Percentiles rank a stretch among this genome's conserved stretches.
These are phyloP conservation scores for Malassezia slooffiae DNA, from an alignment of 1,284 basidiomycete species.

Conservation along the genomic window DNA sequence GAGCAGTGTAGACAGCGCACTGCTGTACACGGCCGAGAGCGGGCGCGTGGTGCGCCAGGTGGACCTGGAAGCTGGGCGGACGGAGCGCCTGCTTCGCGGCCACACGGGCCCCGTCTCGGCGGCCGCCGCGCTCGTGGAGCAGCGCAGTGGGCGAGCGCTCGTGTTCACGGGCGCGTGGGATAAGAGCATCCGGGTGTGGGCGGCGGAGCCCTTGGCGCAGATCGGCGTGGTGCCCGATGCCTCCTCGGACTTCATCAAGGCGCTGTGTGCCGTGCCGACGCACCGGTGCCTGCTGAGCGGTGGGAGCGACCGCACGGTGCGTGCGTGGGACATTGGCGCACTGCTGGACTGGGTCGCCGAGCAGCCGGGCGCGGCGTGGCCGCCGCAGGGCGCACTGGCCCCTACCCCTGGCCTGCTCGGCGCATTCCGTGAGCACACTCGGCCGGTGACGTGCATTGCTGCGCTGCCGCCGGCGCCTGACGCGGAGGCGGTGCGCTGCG, in stretches of 20 bases:
- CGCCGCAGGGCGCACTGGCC: not conserved
- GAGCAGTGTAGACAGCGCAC: not conserved
- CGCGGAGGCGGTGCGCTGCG: too few species aligned
- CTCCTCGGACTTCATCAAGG: slow-evolving; percentile 20
- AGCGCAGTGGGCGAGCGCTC: slow-evolving; percentile 1
- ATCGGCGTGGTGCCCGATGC: slow-evolving; percentile 7
- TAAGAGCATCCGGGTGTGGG: slow-evolving; percentile 13
- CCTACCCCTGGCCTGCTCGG: not conserved
- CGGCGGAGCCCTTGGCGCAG: not conserved
- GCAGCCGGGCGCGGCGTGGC: not conserved
- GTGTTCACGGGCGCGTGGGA: slow-evolving; percentile 18
- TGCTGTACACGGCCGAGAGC: slow-evolving; percentile 14
- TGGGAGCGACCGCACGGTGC: slow-evolving; percentile 15
- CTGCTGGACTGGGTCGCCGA: not conserved
- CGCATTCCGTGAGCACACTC: slow-evolving; percentile 4
- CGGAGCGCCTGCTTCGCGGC: slow-evolving; percentile 6
- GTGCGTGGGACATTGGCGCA: slow-evolving; percentile 13
- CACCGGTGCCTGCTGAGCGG: slow-evolving; percentile 13
- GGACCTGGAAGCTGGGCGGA: slow-evolving; percentile 11
- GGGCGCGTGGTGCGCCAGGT: slow-evolving; percentile 11
- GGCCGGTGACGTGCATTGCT: slow-evolving; percentile 7
- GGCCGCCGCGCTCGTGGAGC: slow-evolving; percentile 3
- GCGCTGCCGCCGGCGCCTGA: slow-evolving; percentile 3
- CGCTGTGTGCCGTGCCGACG: slow-evolving; percentile 8
- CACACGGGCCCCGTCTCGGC: slow-evolving; percentile 17